phyloP scores from a whole-genome alignment of 225 moss, liverwort and hornwort genomes.

The Neckera pumila region DNA sequence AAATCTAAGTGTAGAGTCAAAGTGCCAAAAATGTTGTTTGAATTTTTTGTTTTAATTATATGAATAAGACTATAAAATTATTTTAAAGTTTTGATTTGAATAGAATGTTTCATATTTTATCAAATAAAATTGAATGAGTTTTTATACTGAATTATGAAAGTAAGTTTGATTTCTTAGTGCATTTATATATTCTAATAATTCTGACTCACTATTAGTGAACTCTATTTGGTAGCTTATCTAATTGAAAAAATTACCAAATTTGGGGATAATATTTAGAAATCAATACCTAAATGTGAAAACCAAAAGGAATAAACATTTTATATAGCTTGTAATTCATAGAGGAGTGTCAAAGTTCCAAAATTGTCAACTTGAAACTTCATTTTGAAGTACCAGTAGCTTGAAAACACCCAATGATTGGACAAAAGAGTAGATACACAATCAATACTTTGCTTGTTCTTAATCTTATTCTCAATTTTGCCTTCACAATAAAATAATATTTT shows the following conservation, averaged over 20 bases:
- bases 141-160: background rate
- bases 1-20: too few relatives aligned
- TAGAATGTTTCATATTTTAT: background rate
- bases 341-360: background rate
- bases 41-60: background rate
- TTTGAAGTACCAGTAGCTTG: rapidly evolving
- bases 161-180: background rate
- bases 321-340: background rate
- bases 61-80: background rate
- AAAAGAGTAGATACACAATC: background rate
- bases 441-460: rapidly evolving
- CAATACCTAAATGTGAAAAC: rapidly evolving
- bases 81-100: background rate
- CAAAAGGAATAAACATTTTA: background rate
- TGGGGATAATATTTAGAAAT: rapidly evolving
- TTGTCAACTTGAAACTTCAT: background rate
- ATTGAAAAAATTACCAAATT: background rate
- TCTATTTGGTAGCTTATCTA: rapidly evolving
- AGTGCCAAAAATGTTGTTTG: background rate
- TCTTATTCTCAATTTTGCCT: background rate
- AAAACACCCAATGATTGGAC: too few relatives aligned
- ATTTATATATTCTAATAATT: too few relatives aligned
- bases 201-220: too few relatives aligned
- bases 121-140: background rate
- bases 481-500: background rate